Evolutionary conservation across 495 filamentous ascomycete species (phyloP).

Genomic region (Lepraria neglecta): DNA sequence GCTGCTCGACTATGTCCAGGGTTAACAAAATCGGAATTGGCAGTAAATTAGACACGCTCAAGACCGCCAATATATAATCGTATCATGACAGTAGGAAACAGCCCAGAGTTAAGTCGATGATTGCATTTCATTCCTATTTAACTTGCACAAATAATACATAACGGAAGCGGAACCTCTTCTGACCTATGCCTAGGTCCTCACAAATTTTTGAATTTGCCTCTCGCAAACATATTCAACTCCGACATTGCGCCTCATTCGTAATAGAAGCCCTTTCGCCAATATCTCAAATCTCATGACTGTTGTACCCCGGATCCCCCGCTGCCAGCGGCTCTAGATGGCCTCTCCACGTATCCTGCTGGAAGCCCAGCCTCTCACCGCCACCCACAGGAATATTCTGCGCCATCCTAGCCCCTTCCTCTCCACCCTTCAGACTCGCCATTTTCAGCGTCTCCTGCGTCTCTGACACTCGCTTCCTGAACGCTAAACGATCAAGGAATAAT

Average conservation of each 20-base stretch:
- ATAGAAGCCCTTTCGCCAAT: slow-evolving; percentile 1
- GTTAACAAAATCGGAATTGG: no score
- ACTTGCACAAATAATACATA: slow-evolving; percentile 11
- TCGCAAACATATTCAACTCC: background rate
- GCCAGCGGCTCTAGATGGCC: slow-evolving; percentile 59
- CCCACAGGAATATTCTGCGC: slow-evolving; percentile 45
- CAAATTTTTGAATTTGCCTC: background rate
- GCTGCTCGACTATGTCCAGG: no score
- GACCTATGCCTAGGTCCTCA: background rate
- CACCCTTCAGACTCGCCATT: slow-evolving; percentile 52
- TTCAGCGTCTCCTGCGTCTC: slow-evolving; percentile 74
- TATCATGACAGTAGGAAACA: no score
- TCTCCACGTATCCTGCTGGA: slow-evolving; percentile 46
- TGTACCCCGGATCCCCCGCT: slow-evolving; percentile 51
- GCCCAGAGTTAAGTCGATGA: no score
- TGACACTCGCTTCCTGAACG: slow-evolving; percentile 79
- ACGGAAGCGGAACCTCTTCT: background rate
- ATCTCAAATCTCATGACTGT: slow-evolving; percentile 43
- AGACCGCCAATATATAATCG: no score
- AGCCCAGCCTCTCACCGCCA: slow-evolving; percentile 53
- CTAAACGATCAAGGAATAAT: slow-evolving; percentile 83
- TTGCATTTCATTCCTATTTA: background rate
- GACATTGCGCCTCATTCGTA: slow-evolving; percentile 3
- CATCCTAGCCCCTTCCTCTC: slow-evolving; percentile 52
- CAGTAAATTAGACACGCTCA: no score